Evolutionary conservation across 2,329 filamentous ascomycete genomes (phyloP).

Genomic region (Ophiocordyceps robertsii): DNA sequence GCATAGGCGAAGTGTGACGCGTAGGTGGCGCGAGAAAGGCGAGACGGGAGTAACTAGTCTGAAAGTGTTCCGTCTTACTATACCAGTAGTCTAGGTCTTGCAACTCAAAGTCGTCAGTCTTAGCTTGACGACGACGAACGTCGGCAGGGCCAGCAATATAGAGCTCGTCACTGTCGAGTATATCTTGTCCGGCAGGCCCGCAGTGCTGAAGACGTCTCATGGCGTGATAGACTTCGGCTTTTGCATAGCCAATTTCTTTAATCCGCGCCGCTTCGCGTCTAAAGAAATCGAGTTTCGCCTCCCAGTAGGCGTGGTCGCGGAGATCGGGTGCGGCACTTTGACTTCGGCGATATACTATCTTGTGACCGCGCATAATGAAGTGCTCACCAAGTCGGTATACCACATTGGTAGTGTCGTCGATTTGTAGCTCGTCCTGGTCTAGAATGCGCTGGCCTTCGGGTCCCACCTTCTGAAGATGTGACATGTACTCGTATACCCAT

Average conservation of each 20-base stretch:
- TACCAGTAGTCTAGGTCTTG: neutral
- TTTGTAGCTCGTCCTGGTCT: neutral
- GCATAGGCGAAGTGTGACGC: no score
- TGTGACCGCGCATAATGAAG: neutral
- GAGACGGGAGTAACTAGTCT: neutral
- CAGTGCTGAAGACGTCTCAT: neutral
- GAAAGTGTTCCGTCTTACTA: neutral
- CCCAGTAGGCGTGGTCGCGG: neutral
- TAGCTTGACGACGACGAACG: neutral
- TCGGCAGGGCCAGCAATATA: neutral
- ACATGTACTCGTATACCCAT: neutral
- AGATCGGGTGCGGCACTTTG: neutral
- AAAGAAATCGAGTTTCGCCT: neutral
- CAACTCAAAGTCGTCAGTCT: neutral
- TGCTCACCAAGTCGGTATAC: neutral
- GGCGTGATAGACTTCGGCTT: neutral
- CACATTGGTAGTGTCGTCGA: neutral
- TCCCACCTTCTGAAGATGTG: neutral
- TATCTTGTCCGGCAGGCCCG: neutral
- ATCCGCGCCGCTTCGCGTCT: neutral
- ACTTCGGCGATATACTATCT: neutral
- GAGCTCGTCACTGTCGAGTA: neutral
- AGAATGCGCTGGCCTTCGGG: neutral
- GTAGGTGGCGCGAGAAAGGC: neutral
- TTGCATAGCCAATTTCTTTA: neutral